Conservation (phyloP, 2,329 filamentous ascomycete species). For the Pseudogymnoascus verrucosus region DNA sequence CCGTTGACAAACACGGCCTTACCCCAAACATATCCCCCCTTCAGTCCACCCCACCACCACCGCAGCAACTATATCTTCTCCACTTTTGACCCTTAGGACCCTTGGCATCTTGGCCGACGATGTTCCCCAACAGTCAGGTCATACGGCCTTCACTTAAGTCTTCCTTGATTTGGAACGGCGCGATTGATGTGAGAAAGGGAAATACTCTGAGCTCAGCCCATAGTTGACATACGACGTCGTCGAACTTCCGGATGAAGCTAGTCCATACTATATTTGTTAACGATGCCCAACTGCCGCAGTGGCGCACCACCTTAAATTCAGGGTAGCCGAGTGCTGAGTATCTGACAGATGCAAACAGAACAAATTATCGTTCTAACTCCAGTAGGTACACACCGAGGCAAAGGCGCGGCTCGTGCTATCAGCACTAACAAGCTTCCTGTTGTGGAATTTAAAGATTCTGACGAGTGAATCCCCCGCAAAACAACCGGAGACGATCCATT, state of each 20-base stretch:
- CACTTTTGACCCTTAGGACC: not conserved
- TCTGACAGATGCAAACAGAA: not conserved
- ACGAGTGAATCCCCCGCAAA: not conserved
- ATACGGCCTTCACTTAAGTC: not conserved
- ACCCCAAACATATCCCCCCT: not conserved
- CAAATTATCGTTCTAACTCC: not conserved
- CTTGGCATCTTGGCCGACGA: not conserved
- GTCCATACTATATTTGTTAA: not conserved
- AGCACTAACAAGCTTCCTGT: conserved; percentile 1
- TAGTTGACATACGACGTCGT: not conserved
- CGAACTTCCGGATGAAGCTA: not conserved
- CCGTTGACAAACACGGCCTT: not conserved
- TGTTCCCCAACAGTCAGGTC: not conserved
- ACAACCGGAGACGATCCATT: not conserved
- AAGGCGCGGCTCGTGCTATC: not conserved
- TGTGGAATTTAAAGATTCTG: not conserved
- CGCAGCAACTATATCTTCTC: not conserved
- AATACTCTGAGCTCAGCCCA: not conserved
- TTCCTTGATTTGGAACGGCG: not conserved
- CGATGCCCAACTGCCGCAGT: not conserved
- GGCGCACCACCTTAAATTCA: conserved; percentile 3
- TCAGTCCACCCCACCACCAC: not conserved
- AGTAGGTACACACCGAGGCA: not conserved
- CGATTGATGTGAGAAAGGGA: not conserved
- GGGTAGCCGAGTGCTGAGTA: not conserved